phyloP scores from a whole-genome alignment of 73 alveolate species.

The Strombidium stylifer region DNA sequence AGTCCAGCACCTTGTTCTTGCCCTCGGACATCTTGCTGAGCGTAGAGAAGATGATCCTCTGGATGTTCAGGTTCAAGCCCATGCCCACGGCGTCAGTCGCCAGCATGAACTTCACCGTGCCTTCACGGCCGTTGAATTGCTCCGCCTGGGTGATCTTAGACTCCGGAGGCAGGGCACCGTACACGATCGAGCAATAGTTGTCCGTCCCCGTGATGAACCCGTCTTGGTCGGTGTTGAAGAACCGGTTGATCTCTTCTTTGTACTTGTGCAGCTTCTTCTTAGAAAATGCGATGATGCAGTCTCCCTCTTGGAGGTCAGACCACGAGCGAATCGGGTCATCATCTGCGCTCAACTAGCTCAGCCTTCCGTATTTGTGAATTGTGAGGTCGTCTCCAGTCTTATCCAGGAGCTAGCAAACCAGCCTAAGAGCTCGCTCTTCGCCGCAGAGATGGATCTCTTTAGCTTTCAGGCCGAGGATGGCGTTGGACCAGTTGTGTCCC shows the following conservation, averaged over 20 bases:
- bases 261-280: slow-evolving; percentile 15
- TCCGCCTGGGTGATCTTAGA: slow-evolving; percentile 57
- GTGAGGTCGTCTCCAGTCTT: slow-evolving; percentile 47
- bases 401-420: slow-evolving; percentile 31
- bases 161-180: slow-evolving; percentile 78
- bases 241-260: slow-evolving; percentile 5
- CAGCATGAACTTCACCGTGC: slow-evolving; percentile 48
- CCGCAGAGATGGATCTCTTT: slow-evolving; percentile 78
- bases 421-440: slow-evolving; percentile 60
- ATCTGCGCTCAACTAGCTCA: slow-evolving; percentile 55
- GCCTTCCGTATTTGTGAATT: slow-evolving; percentile 42
- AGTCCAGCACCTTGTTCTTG: slow-evolving; percentile 2
- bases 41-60: slow-evolving; percentile 59
- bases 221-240: neutral
- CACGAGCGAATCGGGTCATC: slow-evolving; percentile 25
- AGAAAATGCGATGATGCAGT: slow-evolving; percentile 55
- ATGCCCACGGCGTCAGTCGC: slow-evolving; percentile 86
- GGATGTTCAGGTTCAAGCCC: slow-evolving; percentile 70
- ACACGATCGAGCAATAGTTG: slow-evolving; percentile 53
- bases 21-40: slow-evolving; percentile 32
- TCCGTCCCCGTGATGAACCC: neutral
- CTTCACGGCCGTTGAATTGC: slow-evolving; percentile 44
- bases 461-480: slow-evolving; percentile 62
- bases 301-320: slow-evolving; percentile 60
- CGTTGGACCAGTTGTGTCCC: slow-evolving; percentile 76